Conservation (phyloP, 768 basidiomycete species). For the Lactarius indigo region DNA sequence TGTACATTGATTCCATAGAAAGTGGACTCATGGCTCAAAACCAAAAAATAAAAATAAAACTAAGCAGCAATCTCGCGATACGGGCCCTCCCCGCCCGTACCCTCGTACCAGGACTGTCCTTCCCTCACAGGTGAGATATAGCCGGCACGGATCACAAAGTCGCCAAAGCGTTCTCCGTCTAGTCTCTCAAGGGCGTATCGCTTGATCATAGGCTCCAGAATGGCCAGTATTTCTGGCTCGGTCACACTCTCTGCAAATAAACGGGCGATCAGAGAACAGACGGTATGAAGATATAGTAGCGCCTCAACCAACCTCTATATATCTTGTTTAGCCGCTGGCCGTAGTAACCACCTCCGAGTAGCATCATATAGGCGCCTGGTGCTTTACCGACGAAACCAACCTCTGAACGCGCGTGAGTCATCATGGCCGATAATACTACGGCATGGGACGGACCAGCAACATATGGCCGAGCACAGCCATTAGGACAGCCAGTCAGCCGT, state of each 20-base stretch:
- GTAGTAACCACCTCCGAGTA: slow-evolving; percentile 92
- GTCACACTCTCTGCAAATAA: slow-evolving; percentile 65
- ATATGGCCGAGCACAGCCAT: slow-evolving; percentile 91
- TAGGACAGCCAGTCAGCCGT: slow-evolving; percentile 98
- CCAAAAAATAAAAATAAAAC: too few relatives aligned
- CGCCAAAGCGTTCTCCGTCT: slow-evolving; percentile 91
- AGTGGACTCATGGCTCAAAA: neutral
- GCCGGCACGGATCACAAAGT: slow-evolving; percentile 89
- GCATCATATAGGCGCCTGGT: slow-evolving; percentile 87
- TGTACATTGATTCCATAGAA: neutral
- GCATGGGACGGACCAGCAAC: slow-evolving; percentile 58
- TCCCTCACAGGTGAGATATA: slow-evolving; percentile 83
- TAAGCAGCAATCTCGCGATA: slow-evolving; percentile 37
- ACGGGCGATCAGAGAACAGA: neutral
- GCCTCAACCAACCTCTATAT: slow-evolving; percentile 60
- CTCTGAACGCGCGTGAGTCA: slow-evolving; percentile 45
- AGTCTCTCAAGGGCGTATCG: slow-evolving; percentile 82
- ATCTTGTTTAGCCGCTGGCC: slow-evolving; percentile 97
- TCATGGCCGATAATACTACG: neutral
- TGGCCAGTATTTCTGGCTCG: slow-evolving; percentile 88
- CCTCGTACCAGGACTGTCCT: slow-evolving; percentile 84
- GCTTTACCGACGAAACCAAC: slow-evolving; percentile 97
- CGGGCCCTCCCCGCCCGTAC: slow-evolving; percentile 73
- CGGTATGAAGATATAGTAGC: neutral
- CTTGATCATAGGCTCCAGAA: slow-evolving; percentile 92